A percentile compares a stretch with the other conserved stretches of the same genome.
These are phyloP conservation scores for Davidsoniella neocaledoniae DNA, from an alignment of 2,329 filamentous ascomycete genomes.

Conservation along the genomic window DNA sequence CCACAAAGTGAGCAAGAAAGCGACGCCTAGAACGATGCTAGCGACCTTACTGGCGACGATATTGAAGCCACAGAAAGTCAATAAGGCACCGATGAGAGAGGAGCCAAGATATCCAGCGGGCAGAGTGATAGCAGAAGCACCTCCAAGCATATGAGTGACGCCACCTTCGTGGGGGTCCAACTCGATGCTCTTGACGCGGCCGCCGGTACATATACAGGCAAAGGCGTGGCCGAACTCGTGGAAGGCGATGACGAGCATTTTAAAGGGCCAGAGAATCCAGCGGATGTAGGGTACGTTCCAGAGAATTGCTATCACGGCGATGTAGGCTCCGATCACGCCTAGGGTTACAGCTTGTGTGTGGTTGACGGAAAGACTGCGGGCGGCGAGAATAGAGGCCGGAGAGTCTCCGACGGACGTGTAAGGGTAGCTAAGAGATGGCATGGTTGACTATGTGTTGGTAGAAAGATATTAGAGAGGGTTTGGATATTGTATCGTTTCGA, in stretches of 20 bases:
- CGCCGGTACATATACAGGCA: slow-evolving; percentile 54
- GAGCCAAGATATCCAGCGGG: slow-evolving; percentile 67
- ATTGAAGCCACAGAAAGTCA: slow-evolving; percentile 68
- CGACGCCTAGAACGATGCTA: slow-evolving; percentile 53
- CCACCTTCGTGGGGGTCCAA: slow-evolving; percentile 46
- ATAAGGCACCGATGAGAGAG: slow-evolving; percentile 56
- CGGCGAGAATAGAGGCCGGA: not conserved
- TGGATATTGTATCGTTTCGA: too few species aligned
- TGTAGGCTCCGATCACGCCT: slow-evolving; percentile 53
- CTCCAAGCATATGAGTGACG: slow-evolving; percentile 61
- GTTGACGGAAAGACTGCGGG: slow-evolving; percentile 13
- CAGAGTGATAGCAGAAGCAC: slow-evolving; percentile 51
- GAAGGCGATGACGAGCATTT: slow-evolving; percentile 76
- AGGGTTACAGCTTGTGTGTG: slow-evolving; percentile 55
- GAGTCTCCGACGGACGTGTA: slow-evolving; percentile 5
- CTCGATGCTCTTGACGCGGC: slow-evolving; percentile 53
- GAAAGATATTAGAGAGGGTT: not conserved
- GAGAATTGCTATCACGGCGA: slow-evolving; percentile 56
- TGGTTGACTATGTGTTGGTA: not conserved
- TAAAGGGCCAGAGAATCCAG: slow-evolving; percentile 65
- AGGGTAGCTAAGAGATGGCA: slow-evolving; percentile 2
- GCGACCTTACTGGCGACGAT: slow-evolving; percentile 70
- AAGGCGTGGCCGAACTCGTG: slow-evolving; percentile 68
- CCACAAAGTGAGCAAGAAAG: slow-evolving; percentile 66
- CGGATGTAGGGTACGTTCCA: slow-evolving; percentile 69